These are phyloP conservation scores for Wickerhamomyces bovis DNA, from an alignment of 805 yeast species.

Conservation along the genomic window DNA sequence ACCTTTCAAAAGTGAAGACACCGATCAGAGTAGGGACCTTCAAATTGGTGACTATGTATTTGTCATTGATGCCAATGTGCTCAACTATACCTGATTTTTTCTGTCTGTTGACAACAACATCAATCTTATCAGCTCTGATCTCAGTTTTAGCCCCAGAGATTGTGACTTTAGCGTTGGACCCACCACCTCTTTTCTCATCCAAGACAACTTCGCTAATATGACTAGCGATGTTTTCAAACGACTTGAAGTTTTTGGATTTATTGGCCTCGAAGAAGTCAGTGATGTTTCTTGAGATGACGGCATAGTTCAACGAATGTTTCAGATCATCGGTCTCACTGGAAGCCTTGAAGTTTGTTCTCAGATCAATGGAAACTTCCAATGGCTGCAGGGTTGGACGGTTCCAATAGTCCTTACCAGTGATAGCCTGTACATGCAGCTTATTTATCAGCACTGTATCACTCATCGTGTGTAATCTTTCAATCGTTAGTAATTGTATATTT, in stretches of 20 bases:
- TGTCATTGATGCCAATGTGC: slow-evolving; percentile 12
- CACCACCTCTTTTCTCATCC: slow-evolving; percentile 39
- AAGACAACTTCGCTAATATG: slow-evolving; percentile 39
- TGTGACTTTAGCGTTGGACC: slow-evolving; percentile 34
- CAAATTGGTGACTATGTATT: slow-evolving; percentile 41
- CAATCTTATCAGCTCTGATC: slow-evolving; percentile 48
- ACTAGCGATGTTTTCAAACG: slow-evolving; percentile 36
- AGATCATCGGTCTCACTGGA: slow-evolving; percentile 84
- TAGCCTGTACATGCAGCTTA: slow-evolving; percentile 54
- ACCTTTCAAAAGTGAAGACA: slow-evolving; percentile 84
- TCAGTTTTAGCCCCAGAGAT: slow-evolving; percentile 48
- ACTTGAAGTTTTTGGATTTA: slow-evolving; percentile 31
- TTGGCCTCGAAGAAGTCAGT: slow-evolving; percentile 41
- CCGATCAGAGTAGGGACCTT: slow-evolving; percentile 78
- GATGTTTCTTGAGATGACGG: slow-evolving; percentile 69
- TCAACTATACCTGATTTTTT: slow-evolving; percentile 12
- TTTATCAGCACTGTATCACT: slow-evolving; percentile 21
- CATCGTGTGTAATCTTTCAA: slow-evolving; percentile 26
- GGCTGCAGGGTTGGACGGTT: slow-evolving; percentile 62
- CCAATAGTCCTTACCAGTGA: slow-evolving; percentile 76
- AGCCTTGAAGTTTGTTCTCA: slow-evolving; percentile 59
- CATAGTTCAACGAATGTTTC: slow-evolving; percentile 80
- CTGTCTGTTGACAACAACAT: slow-evolving; percentile 34
- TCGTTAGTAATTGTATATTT: neutral
- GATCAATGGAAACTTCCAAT: slow-evolving; percentile 48